Conservation (phyloP, 2,329 filamentous ascomycete species). For the Dactylella cylindrospora region DNA sequence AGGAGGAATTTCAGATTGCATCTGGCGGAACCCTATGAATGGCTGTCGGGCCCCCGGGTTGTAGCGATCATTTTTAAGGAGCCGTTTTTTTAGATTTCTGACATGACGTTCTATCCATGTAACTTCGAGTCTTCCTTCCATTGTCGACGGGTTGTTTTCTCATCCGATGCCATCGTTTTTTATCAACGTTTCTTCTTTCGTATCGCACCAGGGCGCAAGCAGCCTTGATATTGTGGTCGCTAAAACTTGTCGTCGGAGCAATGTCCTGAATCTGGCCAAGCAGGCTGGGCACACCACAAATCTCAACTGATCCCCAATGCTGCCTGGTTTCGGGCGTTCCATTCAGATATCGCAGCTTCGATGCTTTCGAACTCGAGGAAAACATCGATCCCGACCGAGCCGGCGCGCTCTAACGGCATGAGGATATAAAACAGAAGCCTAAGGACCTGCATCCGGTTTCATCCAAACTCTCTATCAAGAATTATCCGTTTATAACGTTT, state of each 20-base stretch:
- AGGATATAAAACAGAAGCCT: no score
- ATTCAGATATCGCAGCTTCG: no score
- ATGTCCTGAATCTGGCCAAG: no score
- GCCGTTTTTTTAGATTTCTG: slow-evolving; percentile 32
- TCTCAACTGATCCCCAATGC: slow-evolving; percentile 17
- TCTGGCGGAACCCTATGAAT: slow-evolving; percentile 13
- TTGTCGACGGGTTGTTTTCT: no score
- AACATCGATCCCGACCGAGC: no score
- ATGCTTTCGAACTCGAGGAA: no score
- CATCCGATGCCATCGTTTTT: slow-evolving; percentile 3
- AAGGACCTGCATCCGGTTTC: no score
- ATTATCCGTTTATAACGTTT: no score
- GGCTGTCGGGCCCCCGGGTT: slow-evolving; percentile 3
- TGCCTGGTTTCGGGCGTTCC: slow-evolving; percentile 37
- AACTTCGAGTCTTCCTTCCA: slow-evolving; percentile 10
- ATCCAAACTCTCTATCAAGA: no score
- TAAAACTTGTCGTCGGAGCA: no score
- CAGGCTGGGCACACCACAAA: not conserved
- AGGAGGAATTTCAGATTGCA: slow-evolving; percentile 21
- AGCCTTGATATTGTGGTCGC: no score
- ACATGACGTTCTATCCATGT: slow-evolving; percentile 36
- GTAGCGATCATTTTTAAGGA: slow-evolving; percentile 29
- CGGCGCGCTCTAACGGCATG: no score
- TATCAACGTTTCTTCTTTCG: slow-evolving; percentile 12
- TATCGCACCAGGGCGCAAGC: slow-evolving; percentile 9